Evolutionary conservation across 1,284 basidiomycete genomes (phyloP).

Genomic region (Leccinum angustisporum): DNA sequence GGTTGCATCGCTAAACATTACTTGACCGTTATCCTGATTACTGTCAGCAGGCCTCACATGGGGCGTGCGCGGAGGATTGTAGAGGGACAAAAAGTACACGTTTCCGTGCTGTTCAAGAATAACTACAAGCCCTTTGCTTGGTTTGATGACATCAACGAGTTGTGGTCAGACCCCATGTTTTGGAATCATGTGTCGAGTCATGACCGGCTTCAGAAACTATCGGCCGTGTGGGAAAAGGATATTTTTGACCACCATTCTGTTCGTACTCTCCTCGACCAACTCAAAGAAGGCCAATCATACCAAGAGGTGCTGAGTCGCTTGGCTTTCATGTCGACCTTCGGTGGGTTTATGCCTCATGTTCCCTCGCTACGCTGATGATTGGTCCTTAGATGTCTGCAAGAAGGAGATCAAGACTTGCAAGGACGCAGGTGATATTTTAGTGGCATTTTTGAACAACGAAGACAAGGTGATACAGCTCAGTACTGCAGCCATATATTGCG

Average conservation of each 20-base stretch:
- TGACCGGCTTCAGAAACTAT: slow-evolving; percentile 15
- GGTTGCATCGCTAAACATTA: neutral
- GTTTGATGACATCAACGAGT: no score
- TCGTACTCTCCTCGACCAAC: slow-evolving; percentile 19
- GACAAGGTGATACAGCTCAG: slow-evolving; percentile 24
- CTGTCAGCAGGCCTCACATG: slow-evolving; percentile 26
- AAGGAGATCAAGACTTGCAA: neutral
- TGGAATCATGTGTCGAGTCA: slow-evolving; percentile 31
- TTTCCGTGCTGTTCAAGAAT: slow-evolving; percentile 31
- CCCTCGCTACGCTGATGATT: neutral
- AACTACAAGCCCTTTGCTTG: slow-evolving; percentile 27
- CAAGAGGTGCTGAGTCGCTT: slow-evolving; percentile 26
- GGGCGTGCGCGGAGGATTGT: slow-evolving; percentile 28
- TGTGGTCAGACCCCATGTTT: slow-evolving; percentile 22
- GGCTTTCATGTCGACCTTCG: slow-evolving; percentile 34
- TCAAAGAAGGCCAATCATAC: slow-evolving; percentile 16
- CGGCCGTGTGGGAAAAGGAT: slow-evolving; percentile 27
- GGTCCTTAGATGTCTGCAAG: slow-evolving; percentile 16
- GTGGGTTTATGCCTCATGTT: slow-evolving; percentile 9
- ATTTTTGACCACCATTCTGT: slow-evolving; percentile 29
- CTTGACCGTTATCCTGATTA: slow-evolving; percentile 11
- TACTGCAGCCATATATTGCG: slow-evolving; percentile 27
- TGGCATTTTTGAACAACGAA: slow-evolving; percentile 12
- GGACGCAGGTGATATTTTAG: no score
- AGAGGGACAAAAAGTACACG: slow-evolving; percentile 33